Percentiles rank a stretch among this genome's conserved stretches.
These are phyloP conservation scores for Bauhinia variegata DNA, from an alignment of 306 rosid genomes.

Conservation along the genomic window DNA sequence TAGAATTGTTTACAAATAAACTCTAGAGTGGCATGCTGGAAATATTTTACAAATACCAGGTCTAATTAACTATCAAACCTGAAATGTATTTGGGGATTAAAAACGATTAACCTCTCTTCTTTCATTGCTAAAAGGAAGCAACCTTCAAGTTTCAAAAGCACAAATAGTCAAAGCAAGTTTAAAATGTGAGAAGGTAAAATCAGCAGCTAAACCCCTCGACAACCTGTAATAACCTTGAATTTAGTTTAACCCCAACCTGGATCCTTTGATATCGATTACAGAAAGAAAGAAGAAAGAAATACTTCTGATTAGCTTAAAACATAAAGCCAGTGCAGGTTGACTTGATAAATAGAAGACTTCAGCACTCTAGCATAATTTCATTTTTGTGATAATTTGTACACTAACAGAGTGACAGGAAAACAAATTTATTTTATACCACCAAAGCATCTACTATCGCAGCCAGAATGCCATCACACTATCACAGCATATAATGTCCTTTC, in stretches of 20 bases:
- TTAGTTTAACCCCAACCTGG: neutral
- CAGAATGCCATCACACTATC: no score
- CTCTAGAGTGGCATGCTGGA: slow-evolving; percentile 3
- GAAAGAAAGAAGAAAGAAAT: neutral
- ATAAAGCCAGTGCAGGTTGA: slow-evolving; percentile 13
- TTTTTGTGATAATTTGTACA: slow-evolving; percentile 7
- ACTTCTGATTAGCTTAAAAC: neutral
- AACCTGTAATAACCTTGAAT: neutral
- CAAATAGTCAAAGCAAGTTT: neutral
- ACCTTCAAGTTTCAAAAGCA: neutral
- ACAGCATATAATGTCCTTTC: no score
- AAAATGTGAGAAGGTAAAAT: neutral
- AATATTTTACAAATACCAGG: slow-evolving; percentile 8
- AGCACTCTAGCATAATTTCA: slow-evolving; percentile 4
- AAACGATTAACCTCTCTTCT: slow-evolving; percentile 5
- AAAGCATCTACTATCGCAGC: no score
- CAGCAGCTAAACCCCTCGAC: neutral
- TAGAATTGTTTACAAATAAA: neutral
- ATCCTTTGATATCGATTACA: neutral
- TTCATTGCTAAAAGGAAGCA: slow-evolving; percentile 3
- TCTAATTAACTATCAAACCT: slow-evolving; percentile 9
- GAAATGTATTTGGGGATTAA: slow-evolving; percentile 20
- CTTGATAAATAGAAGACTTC: slow-evolving; percentile 3
- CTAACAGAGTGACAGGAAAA: neutral
- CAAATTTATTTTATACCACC: no score